Conservation (phyloP, 75 land plant species). For the Selaginella tamariscina region DNA sequence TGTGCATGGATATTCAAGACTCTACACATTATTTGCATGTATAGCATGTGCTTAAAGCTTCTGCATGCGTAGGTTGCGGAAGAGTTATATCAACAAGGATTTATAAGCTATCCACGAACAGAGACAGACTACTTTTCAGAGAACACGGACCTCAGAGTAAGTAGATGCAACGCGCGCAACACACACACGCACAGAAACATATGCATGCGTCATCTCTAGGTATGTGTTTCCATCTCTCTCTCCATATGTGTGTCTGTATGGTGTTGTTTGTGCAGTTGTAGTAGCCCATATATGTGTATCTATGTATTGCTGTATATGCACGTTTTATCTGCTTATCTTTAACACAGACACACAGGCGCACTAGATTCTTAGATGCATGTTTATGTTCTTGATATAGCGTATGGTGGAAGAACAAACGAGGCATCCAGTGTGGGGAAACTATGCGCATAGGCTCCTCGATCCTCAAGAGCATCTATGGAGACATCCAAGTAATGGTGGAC, state of each 20-base stretch:
- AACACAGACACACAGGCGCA: no score
- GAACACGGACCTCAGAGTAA: conserved; percentile 67
- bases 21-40: no score
- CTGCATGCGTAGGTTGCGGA: conserved; percentile 51
- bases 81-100: conserved; percentile 89
- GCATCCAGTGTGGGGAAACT: conserved; percentile 80
- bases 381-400: conserved; percentile 24
- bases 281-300: no score
- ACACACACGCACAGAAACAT: no score
- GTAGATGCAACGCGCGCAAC: no score
- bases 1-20: no score
- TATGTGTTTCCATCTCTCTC: no score
- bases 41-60: no score
- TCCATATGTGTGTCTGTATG: no score
- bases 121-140: conserved; percentile 81
- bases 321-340: background rate
- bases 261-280: no score
- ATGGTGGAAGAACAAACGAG: conserved; percentile 65
- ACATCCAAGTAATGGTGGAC: conserved; percentile 88
- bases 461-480: conserved; percentile 67
- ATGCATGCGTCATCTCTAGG: no score
- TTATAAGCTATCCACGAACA: conserved; percentile 93
- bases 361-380: background rate
- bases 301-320: no score
- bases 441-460: conserved; percentile 78